These are phyloP conservation scores for Beauveria sp. DNA, from an alignment of 2,329 filamentous ascomycete species.

Conservation along the genomic window DNA sequence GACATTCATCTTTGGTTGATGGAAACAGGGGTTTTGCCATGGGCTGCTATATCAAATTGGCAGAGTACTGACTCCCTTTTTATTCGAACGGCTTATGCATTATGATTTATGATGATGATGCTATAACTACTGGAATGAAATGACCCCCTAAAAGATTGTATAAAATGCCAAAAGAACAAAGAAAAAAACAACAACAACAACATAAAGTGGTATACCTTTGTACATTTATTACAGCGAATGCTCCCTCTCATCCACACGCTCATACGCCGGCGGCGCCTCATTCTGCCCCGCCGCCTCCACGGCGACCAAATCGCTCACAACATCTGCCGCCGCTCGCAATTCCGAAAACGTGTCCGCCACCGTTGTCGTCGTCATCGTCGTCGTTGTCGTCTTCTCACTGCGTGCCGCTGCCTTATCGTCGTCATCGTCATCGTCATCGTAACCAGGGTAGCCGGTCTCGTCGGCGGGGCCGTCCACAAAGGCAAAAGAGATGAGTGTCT, in stretches of 20 bases:
- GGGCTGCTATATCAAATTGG: no score
- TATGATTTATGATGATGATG: neutral
- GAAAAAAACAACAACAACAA: no score
- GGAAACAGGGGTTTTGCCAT: slow-evolving; percentile 9
- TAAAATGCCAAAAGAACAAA: neutral
- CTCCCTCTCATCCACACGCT: slow-evolving; percentile 11
- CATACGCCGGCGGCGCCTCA: slow-evolving; percentile 17
- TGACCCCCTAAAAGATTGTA: neutral
- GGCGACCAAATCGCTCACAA: slow-evolving; percentile 32
- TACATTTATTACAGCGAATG: neutral
- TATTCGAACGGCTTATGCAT: neutral
- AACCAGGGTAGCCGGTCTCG: neutral
- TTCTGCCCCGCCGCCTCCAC: slow-evolving; percentile 22
- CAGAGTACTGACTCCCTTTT: no score
- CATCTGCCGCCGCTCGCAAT: slow-evolving; percentile 29
- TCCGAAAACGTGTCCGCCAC: slow-evolving; percentile 33
- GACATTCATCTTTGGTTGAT: slow-evolving; percentile 61
- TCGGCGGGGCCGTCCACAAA: neutral
- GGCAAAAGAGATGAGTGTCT: slow-evolving; percentile 3
- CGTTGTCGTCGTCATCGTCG: slow-evolving; percentile 12
- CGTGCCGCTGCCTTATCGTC: neutral
- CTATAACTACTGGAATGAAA: neutral
- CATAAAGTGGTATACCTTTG: neutral
- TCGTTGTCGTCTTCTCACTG: neutral
- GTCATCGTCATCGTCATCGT: neutral